Evolutionary conservation across 2,329 filamentous ascomycete species (phyloP).

Genomic region (Botryotinia calthae): DNA sequence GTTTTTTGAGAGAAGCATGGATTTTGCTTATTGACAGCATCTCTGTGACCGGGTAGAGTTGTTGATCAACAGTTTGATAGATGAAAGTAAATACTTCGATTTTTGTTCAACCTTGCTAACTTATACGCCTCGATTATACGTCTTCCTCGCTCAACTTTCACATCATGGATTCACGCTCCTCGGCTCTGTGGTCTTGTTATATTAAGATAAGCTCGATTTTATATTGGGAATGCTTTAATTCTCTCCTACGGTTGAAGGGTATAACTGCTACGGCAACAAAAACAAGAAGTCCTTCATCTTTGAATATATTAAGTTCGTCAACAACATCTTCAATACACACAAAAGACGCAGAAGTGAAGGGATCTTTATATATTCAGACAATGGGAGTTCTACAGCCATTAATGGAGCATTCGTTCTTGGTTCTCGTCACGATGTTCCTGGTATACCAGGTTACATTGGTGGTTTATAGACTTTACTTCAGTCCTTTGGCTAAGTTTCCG

Average conservation of each 20-base stretch:
- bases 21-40: not conserved
- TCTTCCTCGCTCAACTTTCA: not conserved
- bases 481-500: conserved; percentile 7
- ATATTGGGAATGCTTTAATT: not conserved
- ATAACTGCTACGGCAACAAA: not conserved
- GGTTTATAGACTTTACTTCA: conserved; percentile 18
- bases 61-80: not conserved
- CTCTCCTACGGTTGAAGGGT: not conserved
- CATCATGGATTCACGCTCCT: not conserved
- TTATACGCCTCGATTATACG: not conserved
- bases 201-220: not conserved
- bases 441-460: not conserved
- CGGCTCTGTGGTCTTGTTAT: not conserved
- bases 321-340: not conserved
- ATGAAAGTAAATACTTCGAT: not conserved
- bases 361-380: not conserved
- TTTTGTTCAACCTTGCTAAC: not conserved
- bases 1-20: not conserved
- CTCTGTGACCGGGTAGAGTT: not conserved
- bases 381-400: not conserved
- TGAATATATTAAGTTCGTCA: not conserved
- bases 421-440: not conserved
- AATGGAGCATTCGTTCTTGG: not conserved
- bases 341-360: not conserved
- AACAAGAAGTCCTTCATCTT: not conserved